Evolutionary conservation across 345 rosid genomes (phyloP).

Genomic region (Raphanus sativus): DNA sequence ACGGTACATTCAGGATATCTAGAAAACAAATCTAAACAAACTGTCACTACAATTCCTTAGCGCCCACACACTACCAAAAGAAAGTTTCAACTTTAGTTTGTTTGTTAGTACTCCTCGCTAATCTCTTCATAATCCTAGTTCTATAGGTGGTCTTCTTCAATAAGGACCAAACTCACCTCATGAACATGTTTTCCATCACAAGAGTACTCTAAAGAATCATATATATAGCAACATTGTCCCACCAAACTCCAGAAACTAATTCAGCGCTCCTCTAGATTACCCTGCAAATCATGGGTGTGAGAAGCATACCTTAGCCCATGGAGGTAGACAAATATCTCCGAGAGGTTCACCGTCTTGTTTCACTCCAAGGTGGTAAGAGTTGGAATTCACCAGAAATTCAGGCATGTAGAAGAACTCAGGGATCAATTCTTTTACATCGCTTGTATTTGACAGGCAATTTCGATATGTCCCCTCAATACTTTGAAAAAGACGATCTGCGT

Average conservation of each 20-base stretch:
- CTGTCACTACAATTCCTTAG: constrained; percentile 13
- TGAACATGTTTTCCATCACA: background rate
- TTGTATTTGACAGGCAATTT: constrained; percentile 94
- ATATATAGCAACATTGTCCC: background rate
- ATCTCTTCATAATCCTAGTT: background rate
- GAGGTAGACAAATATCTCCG: constrained; percentile 81
- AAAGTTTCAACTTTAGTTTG: background rate
- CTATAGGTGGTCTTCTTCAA: background rate
- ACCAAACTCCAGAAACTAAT: constrained; percentile 4
- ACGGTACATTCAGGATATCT: background rate
- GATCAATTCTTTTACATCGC: constrained; percentile 96
- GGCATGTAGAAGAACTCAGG: constrained; percentile 97
- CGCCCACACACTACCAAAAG: constrained; percentile 1
- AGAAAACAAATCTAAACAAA: background rate
- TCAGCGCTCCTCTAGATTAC: background rate
- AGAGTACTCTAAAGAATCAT: constrained; percentile 5
- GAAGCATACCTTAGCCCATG: constrained; percentile 86
- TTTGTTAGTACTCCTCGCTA: background rate
- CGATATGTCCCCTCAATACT: constrained; percentile 79
- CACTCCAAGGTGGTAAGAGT: constrained; percentile 87
- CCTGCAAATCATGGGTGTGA: background rate
- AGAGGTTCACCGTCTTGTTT: constrained; percentile 94
- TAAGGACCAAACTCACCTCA: background rate
- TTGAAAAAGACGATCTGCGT: constrained; percentile 98
- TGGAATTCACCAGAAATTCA: constrained; percentile 84